Evolutionary conservation across 2,329 filamentous ascomycete genomes (phyloP).

Genomic region (Sporothrix dimorphospora): DNA sequence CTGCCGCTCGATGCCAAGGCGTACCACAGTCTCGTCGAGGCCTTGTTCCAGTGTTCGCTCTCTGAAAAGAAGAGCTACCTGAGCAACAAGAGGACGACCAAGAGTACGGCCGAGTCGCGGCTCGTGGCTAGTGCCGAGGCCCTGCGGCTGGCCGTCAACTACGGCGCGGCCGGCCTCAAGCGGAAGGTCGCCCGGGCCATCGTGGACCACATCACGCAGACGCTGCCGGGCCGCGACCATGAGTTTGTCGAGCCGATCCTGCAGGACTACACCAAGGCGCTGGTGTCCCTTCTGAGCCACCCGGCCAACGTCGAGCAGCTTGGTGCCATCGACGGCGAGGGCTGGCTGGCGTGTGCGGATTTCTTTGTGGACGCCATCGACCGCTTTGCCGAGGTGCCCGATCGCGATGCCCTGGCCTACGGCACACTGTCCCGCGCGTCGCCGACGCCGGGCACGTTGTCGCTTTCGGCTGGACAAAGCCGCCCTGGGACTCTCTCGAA

Average conservation of each 20-base stretch:
- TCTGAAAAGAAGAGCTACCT: conserved; percentile 69
- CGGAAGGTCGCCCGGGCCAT: conserved; percentile 78
- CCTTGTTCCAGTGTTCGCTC: conserved; percentile 70
- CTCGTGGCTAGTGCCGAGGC: conserved; percentile 71
- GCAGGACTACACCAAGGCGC: conserved; percentile 76
- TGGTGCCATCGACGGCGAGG: conserved; percentile 54
- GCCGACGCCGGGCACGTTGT: conserved; percentile 47
- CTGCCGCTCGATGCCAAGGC: conserved; percentile 67
- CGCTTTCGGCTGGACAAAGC: conserved; percentile 39
- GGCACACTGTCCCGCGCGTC: conserved; percentile 47
- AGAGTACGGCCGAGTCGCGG: conserved; percentile 56
- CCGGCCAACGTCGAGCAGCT: conserved; percentile 81
- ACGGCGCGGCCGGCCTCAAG: conserved; percentile 69
- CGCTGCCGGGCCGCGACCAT: conserved; percentile 64
- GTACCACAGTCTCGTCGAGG: conserved; percentile 82
- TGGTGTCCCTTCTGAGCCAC: conserved; percentile 71
- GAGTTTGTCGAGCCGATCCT: conserved; percentile 69
- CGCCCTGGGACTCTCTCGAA: conserved; percentile 38
- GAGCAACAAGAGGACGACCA: conserved; percentile 52
- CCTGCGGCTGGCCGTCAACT: conserved; percentile 71
- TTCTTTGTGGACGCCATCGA: conserved; percentile 72
- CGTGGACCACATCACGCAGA: conserved; percentile 79
- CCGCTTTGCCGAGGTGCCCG: conserved; percentile 50
- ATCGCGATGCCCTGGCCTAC: conserved; percentile 40
- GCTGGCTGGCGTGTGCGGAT: conserved; percentile 70